Evolutionary conservation across 768 basidiomycete species (phyloP), one percentile per base, ranked within the genome.

Genomic region (Boletus rubescentipes): DNA sequence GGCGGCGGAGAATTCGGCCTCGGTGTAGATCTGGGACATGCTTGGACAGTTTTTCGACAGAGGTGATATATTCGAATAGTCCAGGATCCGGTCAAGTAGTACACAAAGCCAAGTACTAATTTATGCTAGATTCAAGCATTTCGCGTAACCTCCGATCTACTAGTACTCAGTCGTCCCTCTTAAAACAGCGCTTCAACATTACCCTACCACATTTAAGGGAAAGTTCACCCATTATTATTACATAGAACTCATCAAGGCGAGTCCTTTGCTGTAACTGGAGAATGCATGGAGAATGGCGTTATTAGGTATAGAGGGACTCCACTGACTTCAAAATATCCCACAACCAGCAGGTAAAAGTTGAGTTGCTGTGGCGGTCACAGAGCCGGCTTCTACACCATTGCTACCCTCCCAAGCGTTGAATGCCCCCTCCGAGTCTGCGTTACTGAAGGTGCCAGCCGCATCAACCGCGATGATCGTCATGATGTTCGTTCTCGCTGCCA

Each of bases 401-500:
- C 37, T 26, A 7, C 32, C 43, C 2, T 21, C 23, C 34, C 15
- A 46, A 32, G 34, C 14, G 8, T 2, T 20, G 42, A 49, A 40
- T 11, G 26, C 23, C 11, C 1, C 31, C 30, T n/a, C n/a, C n/a
- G n/a, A n/a, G n/a, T 54, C 42, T 14, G 43, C 20, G 23, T 46
- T 32, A 55, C 47, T 35, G 18, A 32, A 30, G 12, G 10, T 37
- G 20, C 2, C 8, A 31, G 32, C 42, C 35, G 16, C 44, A 46
- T 42, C 53, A 46, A 47, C 54, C 11, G 45, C 45, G 18, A 10
- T 26, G 9, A 38, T 21, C n/a, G 16, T 9, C 8, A n/a, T 26
- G 36, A 11, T 48, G n/a, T 20, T 8, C 16, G 4, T 21, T 0
- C 2, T 2, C 40, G 38, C 39, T 36, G 52, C 81, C 82, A 86